Evolutionary conservation across 495 filamentous ascomycete genomes (phyloP), one percentile per base, ranked within the genome.

Genomic region (Daldinia bambusicola): DNA sequence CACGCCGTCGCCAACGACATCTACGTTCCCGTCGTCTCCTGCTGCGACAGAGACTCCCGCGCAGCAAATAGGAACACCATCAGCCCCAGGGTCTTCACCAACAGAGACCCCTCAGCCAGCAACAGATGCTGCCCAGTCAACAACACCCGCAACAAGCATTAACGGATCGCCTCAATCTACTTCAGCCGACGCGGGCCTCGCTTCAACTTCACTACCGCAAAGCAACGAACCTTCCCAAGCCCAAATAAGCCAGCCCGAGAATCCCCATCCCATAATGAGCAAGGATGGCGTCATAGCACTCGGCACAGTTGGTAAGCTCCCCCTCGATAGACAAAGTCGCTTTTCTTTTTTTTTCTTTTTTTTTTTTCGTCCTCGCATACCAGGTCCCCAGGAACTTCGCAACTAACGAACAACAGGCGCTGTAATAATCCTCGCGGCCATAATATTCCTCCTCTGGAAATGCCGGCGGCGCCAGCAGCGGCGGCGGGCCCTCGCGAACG

Each of bases 221-320:
- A 37, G 22, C 38, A 45, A 50, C 22, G 61, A 69, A 13, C 7
- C 36, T 36, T 2, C 56, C 16, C 65, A 64, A 48, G 65, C 70
- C 13, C 60, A 68, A n/a, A 26, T 55, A 60, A 61, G 40, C 20
- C 59, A 67, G 60, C 10, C n/a, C 32, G 64, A 32, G 2, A 16
- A 10, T 18, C n/a, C 12, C 8, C 48, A 6, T 4, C 48, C 58
- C 20, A 45, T 7, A 9, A 72, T 67, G 60, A 67, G 64, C n/a
- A 61, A 51, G 26, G 65, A 61, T 1, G 70, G 55, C 7, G 56
- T 65, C 16, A 72, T 72, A 61, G 70, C 70, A 20, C 16, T 72
- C 31, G 70, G 70, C 22, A 41, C 56, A 68, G 16, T 72, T 45
- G 70, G 70, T 72, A 68, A 72, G 70, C 3, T 55, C 26, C 51